Evolutionary conservation across 2,329 filamentous ascomycete genomes (phyloP).

Genomic region (Bipolaris sorokiniana): DNA sequence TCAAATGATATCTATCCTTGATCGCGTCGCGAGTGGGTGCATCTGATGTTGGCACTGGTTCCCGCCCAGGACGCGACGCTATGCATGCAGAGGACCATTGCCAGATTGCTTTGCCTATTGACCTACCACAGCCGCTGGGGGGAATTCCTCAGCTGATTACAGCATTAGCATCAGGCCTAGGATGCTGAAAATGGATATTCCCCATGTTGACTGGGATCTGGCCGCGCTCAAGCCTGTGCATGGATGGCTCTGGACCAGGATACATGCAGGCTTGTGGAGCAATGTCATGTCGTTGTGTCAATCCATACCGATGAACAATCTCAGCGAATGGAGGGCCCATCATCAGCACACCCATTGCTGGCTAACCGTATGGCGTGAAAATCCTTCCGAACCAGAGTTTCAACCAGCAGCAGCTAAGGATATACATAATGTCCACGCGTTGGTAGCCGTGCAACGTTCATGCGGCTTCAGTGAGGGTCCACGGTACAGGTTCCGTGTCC

Average conservation of each 20-base stretch:
- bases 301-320: not conserved
- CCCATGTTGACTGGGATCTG: slow-evolving; percentile 2
- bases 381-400: not conserved
- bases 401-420: not conserved
- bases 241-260: not conserved
- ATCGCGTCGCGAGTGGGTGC: not conserved
- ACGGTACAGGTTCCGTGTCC: not conserved
- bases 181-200: not conserved
- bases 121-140: no score
- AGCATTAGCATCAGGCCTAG: slow-evolving; percentile 6
- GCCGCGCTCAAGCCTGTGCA: not conserved
- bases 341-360: not conserved
- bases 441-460: not conserved
- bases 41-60: not conserved
- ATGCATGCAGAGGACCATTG: not conserved
- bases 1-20: not conserved
- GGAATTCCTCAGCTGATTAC: slow-evolving; percentile 1
- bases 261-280: slow-evolving; percentile 6
- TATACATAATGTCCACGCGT: no score
- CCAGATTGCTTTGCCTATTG: not conserved
- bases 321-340: not conserved
- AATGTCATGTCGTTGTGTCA: not conserved
- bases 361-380: slow-evolving; percentile 1
- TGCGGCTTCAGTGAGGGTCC: not conserved
- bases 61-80: not conserved